Conservation (phyloP, 169 alveolate species). For the Plasmodium malariae region DNA sequence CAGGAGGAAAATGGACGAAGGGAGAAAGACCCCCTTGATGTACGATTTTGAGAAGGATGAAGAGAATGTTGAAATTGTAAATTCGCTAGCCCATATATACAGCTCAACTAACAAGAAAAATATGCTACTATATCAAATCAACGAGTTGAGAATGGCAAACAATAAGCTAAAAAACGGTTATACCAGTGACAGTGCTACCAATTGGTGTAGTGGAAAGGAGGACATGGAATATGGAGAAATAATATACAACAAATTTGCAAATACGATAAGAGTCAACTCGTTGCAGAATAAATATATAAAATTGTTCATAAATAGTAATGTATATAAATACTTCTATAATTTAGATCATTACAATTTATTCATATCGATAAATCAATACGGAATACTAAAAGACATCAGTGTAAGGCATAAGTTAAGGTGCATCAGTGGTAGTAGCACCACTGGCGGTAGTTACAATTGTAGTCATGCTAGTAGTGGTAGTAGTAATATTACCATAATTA, state of each 20-base stretch:
- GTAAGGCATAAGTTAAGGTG: constrained; percentile 42
- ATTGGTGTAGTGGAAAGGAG: not conserved
- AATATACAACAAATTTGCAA: constrained; percentile 33
- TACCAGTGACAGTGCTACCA: not conserved
- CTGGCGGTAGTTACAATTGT: too few species aligned
- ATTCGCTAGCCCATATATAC: constrained; percentile 29
- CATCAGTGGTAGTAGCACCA: not conserved
- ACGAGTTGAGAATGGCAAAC: constrained; percentile 21
- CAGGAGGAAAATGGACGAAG: not conserved
- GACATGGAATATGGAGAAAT: constrained; percentile 16
- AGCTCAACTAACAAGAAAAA: constrained; percentile 6
- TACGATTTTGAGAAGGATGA: constrained; percentile 59
- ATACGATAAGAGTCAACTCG: not conserved
- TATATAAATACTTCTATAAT: constrained; percentile 39
- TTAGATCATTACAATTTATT: constrained; percentile 56
- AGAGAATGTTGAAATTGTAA: constrained; percentile 39
- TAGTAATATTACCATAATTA: constrained; percentile 15
- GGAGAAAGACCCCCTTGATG: not conserved
- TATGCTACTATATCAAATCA: constrained; percentile 29
- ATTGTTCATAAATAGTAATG: constrained; percentile 34
- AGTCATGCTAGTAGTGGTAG: not conserved
- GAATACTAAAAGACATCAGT: constrained; percentile 38
- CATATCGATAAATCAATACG: constrained; percentile 26
- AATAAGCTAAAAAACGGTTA: not conserved
- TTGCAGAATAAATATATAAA: constrained; percentile 37